Percentiles rank a stretch among this genome's conserved stretches.
Conservation (phyloP, 148 eudicot genomes). For the Arbutus unedo region DNA sequence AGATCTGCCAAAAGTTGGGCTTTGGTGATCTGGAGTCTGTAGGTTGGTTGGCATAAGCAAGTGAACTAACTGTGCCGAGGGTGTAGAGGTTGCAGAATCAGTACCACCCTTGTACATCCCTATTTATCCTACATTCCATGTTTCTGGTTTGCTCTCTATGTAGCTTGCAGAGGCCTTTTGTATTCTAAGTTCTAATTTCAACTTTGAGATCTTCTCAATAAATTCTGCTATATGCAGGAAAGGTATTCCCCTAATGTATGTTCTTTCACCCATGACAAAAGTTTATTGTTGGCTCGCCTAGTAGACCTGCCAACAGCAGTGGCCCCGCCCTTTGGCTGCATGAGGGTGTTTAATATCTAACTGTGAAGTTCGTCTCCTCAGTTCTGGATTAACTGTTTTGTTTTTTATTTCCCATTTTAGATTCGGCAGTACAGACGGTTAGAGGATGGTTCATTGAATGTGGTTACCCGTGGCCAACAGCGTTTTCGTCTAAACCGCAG, state of each 20-base stretch:
- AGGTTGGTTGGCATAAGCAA: background rate
- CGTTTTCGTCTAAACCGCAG: conserved; percentile 77
- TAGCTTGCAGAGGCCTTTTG: background rate
- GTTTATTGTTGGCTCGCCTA: background rate
- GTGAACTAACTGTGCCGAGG: background rate
- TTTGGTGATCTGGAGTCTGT: background rate
- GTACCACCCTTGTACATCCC: background rate
- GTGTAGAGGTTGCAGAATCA: background rate
- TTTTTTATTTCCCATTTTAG: conserved; percentile 33
- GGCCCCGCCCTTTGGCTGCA: background rate
- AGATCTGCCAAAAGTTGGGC: background rate
- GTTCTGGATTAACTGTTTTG: conserved; percentile 6
- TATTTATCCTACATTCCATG: background rate
- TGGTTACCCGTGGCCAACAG: conserved; percentile 88
- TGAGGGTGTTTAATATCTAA: background rate
- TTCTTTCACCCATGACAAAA: background rate
- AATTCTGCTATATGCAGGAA: background rate
- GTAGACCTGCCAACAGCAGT: background rate
- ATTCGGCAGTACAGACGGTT: conserved; percentile 74
- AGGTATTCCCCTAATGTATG: background rate
- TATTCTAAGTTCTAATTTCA: background rate
- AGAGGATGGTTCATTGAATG: conserved; percentile 93
- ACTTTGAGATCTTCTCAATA: background rate
- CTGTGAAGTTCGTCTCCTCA: background rate
- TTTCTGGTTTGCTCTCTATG: background rate